Evolutionary conservation across 352 stramenopile species (phyloP), one percentile per base, ranked within the genome.

Genomic region (Globisporangium cederbergense): DNA sequence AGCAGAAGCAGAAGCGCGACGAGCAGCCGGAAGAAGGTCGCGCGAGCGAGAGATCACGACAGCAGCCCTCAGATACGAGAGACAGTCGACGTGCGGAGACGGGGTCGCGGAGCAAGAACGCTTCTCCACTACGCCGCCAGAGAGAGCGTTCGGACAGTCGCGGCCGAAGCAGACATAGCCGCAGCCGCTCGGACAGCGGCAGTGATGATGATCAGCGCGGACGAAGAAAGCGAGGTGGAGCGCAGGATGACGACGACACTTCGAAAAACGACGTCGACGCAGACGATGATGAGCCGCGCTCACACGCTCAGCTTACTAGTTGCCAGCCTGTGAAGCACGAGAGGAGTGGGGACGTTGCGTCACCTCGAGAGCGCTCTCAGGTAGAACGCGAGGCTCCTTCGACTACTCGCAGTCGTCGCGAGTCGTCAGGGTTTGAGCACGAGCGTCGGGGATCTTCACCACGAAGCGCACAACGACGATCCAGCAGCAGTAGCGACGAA

Each of bases 161-260:
- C 34, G n/a, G n/a, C n/a, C n/a, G n/a, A n/a, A 73, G 66, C 68
- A 16, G 54, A 53, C 51, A 65, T 49, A 60, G 45, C 59, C 28
- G 32, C 3, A 65, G 52, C 25, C 50, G 59, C 18, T 53, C 34
- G 8, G 51, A 78, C 30, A 65, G 68, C n/a, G 72, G 72, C 9
- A 78, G 66, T 38, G 70, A 78, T 53, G 64, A 81, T 25, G 65
- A 72, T 30, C 40, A 49, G 32, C 34, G 55, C n/a, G 60, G 71
- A n/a, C 73, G 66, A 52, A 47, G 51, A 60, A 68, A 65, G 0
- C 56, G 67, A 1, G 20, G 22, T 5, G 14, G 25, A 25, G 30
- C 11, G 16, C 25, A 55, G 25, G 30, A 18, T 13, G 49, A 38
- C 25, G 49, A 55, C 13, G 18, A 50, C 45, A 78, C 61, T 34